These are phyloP conservation scores for Neonectria faginata DNA, from an alignment of 2,329 filamentous ascomycete genomes.

Conservation along the genomic window DNA sequence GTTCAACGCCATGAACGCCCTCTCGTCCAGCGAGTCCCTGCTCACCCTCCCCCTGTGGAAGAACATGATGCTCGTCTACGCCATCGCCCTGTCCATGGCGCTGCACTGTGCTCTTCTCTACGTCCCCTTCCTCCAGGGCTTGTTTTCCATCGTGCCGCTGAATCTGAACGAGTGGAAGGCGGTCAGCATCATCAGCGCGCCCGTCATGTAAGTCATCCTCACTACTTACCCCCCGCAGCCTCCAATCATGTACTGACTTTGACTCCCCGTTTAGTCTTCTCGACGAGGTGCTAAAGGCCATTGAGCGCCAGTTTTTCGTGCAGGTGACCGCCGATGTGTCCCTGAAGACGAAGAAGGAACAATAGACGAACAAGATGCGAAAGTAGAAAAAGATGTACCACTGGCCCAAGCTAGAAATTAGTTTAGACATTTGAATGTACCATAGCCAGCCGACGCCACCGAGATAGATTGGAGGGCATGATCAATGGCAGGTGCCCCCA, in stretches of 20 bases:
- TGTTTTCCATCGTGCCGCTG: slow-evolving; percentile 93
- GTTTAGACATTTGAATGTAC: slow-evolving; percentile 48
- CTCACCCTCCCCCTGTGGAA: slow-evolving; percentile 95
- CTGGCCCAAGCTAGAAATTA: slow-evolving; percentile 41
- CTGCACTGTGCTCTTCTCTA: slow-evolving; percentile 96
- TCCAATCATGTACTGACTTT: slow-evolving; percentile 40
- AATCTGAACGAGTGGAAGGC: slow-evolving; percentile 92
- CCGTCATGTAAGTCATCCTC: slow-evolving; percentile 81
- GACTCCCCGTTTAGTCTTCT: slow-evolving; percentile 67
- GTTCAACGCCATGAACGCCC: slow-evolving; percentile 98
- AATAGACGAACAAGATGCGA: slow-evolving; percentile 52
- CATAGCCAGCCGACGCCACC: slow-evolving; percentile 32
- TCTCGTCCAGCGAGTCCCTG: slow-evolving; percentile 94
- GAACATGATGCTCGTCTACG: slow-evolving; percentile 98
- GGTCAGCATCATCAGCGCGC: slow-evolving; percentile 86
- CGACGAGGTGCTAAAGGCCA: slow-evolving; percentile 84
- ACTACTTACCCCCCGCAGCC: too few relatives aligned
- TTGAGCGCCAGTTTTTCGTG: slow-evolving; percentile 77
- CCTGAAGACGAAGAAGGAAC: slow-evolving; percentile 65
- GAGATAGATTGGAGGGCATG: slow-evolving; percentile 21
- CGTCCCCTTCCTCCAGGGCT: slow-evolving; percentile 84
- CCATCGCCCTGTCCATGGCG: slow-evolving; percentile 91
- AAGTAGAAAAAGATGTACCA: slow-evolving; percentile 34
- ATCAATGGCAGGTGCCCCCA: slow-evolving; percentile 1
- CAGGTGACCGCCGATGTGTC: slow-evolving; percentile 58